A percentile compares a stretch with the other conserved stretches of the same genome.
These are phyloP conservation scores for Claviceps sp. DNA, from an alignment of 2,329 filamentous ascomycete genomes.

Conservation along the genomic window DNA sequence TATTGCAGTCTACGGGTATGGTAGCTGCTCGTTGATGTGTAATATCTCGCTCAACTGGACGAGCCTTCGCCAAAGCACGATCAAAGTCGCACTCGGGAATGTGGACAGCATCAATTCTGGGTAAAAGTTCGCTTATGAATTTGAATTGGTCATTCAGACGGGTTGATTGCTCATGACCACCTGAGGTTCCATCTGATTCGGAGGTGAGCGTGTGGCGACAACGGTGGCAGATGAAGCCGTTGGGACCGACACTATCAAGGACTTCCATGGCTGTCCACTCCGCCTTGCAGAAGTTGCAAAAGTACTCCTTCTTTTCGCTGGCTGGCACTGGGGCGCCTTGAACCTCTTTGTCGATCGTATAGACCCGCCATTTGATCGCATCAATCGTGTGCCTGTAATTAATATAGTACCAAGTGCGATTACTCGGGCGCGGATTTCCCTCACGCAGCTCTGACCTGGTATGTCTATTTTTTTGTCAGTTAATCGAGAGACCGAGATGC, in stretches of 20 bases:
- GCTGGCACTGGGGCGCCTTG: conserved; percentile 71
- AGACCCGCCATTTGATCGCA: conserved; percentile 88
- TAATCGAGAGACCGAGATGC: not conserved
- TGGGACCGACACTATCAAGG: conserved; percentile 56
- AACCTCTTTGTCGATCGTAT: conserved; percentile 76
- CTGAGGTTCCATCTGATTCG: conserved; percentile 52
- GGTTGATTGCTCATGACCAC: conserved; percentile 60
- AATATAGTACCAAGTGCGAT: conserved; percentile 92
- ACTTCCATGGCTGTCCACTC: conserved; percentile 89
- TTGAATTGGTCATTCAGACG: conserved; percentile 67
- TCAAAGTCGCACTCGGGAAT: conserved; percentile 68
- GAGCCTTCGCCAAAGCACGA: conserved; percentile 47
- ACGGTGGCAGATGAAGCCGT: conserved; percentile 71
- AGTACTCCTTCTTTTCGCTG: conserved; percentile 82
- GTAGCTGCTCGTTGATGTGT: conserved; percentile 51
- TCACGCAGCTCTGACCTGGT: conserved; percentile 60
- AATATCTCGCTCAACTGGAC: conserved; percentile 53
- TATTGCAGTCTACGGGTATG: conserved; percentile 39
- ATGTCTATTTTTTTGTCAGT: conserved; percentile 41
- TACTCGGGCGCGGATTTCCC: conserved; percentile 68
- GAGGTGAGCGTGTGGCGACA: conserved; percentile 55
- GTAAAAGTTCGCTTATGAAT: conserved; percentile 63
- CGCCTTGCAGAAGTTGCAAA: conserved; percentile 66
- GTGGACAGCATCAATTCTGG: conserved; percentile 59
- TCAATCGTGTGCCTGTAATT: conserved; percentile 91